phyloP scores from a whole-genome alignment of 1,284 basidiomycete species.

The Stygiomarasmius scandens region DNA sequence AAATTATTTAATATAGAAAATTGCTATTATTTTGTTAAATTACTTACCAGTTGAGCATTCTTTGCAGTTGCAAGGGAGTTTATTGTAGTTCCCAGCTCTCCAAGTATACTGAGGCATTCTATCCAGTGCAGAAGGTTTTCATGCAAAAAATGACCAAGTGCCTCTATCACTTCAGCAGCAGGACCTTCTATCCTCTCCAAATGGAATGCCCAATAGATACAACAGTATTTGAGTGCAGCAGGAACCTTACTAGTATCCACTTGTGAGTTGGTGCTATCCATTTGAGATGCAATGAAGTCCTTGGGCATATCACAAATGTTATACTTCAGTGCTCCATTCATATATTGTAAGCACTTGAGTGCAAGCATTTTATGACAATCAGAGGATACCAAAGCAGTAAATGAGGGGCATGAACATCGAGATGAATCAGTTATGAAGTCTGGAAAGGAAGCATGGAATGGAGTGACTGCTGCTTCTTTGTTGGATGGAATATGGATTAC shows the following conservation, averaged over 20 bases:
- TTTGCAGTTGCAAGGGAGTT: not conserved
- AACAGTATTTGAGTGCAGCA: constrained; percentile 20
- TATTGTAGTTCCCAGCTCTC: not conserved
- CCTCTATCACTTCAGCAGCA: not conserved
- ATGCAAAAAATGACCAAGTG: not conserved
- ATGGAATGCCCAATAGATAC: constrained; percentile 22
- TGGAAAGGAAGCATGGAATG: constrained; percentile 19
- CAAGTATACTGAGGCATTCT: not conserved
- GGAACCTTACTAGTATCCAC: constrained; percentile 11
- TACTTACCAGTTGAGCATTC: not conserved
- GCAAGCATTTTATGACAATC: constrained; percentile 14
- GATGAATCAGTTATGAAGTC: constrained; percentile 17
- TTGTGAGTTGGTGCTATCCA: constrained; percentile 7
- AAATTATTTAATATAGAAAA: not conserved
- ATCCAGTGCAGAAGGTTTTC: constrained; percentile 6
- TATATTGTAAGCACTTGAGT: constrained; percentile 16
- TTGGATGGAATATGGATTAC: constrained; percentile 15
- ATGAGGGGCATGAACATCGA: constrained; percentile 14
- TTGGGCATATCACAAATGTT: constrained; percentile 17
- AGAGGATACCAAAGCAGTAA: constrained; percentile 4
- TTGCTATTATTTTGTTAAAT: not conserved
- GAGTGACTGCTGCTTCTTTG: constrained; percentile 10
- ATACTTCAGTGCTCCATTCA: constrained; percentile 16
- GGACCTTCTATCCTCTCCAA: not conserved
- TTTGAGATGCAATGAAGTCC: not conserved